Evolutionary conservation across 2,329 filamentous ascomycete species (phyloP).

Genomic region (Penicillium sp.): DNA sequence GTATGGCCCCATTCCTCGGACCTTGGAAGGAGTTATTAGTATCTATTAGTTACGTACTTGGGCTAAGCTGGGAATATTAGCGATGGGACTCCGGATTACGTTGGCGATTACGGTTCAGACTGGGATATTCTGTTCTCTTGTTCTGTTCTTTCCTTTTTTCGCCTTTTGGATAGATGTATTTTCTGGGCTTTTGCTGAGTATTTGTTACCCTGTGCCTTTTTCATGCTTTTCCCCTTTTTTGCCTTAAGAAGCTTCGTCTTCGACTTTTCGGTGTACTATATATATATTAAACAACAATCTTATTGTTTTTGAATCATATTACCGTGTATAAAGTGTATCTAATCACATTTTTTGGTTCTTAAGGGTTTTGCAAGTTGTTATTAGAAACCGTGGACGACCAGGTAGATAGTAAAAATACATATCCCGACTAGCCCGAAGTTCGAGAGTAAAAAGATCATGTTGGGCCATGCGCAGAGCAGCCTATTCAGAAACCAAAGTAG

Average conservation of each 20-base stretch:
- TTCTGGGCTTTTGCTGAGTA: too few relatives aligned
- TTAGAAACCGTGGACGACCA: too few relatives aligned
- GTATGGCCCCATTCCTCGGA: background rate
- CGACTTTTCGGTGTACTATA: constrained; percentile 11
- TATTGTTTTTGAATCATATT: background rate
- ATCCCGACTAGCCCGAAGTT: too few relatives aligned
- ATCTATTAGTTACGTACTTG: background rate
- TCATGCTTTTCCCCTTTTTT: background rate
- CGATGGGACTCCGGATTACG: background rate
- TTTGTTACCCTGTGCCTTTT: background rate
- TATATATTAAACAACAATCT: background rate
- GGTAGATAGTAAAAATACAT: too few relatives aligned
- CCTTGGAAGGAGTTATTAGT: background rate
- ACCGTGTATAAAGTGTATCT: too few relatives aligned
- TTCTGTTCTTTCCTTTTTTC: background rate
- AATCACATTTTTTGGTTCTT: too few relatives aligned
- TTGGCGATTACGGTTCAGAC: background rate
- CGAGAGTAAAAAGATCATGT: too few relatives aligned
- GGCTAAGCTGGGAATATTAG: background rate
- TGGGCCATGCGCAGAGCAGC: too few relatives aligned
- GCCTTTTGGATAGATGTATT: background rate
- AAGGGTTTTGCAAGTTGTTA: too few relatives aligned
- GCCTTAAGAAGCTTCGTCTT: background rate
- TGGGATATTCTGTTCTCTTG: background rate
- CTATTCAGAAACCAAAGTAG: background rate